phyloP scores from a whole-genome alignment of 352 stramenopile species.

The Phytophthora capsici region DNA sequence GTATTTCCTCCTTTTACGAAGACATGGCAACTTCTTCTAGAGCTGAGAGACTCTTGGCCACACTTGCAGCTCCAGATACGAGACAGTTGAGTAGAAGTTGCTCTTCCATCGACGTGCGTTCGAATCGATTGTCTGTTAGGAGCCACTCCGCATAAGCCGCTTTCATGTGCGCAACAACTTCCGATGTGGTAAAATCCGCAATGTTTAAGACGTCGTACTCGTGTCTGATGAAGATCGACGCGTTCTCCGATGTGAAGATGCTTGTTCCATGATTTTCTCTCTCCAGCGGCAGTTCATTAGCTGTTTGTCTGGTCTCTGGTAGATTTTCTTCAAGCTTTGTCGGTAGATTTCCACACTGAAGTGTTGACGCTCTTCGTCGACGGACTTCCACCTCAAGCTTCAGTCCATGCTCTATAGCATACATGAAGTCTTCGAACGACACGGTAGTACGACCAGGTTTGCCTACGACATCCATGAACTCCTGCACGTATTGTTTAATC shows the following conservation, averaged over 20 bases:
- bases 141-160: constrained; percentile 39
- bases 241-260: constrained; percentile 14
- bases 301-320: not conserved
- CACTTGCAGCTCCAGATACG: constrained; percentile 48
- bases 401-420: constrained; percentile 73
- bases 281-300: not conserved
- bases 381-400: constrained; percentile 85
- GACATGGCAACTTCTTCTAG: constrained; percentile 71
- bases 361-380: not conserved
- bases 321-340: not conserved
- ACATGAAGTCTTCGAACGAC: constrained; percentile 85
- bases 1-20: constrained; percentile 26
- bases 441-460: constrained; percentile 72
- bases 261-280: constrained; percentile 10
- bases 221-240: constrained; percentile 31
- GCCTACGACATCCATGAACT: constrained; percentile 82
- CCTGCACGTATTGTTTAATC: constrained; percentile 71
- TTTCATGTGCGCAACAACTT: constrained; percentile 43
- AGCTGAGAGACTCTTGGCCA: constrained; percentile 56
- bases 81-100: constrained; percentile 44
- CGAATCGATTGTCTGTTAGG: constrained; percentile 35
- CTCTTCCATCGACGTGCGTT: constrained; percentile 46
- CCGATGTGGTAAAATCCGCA: constrained; percentile 43
- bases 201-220: constrained; percentile 54
- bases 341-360: not conserved